Evolutionary conservation across 2,329 filamentous ascomycete genomes (phyloP), one percentile per base, ranked within the genome.

Genomic region (Paraconiothyrium sp.): DNA sequence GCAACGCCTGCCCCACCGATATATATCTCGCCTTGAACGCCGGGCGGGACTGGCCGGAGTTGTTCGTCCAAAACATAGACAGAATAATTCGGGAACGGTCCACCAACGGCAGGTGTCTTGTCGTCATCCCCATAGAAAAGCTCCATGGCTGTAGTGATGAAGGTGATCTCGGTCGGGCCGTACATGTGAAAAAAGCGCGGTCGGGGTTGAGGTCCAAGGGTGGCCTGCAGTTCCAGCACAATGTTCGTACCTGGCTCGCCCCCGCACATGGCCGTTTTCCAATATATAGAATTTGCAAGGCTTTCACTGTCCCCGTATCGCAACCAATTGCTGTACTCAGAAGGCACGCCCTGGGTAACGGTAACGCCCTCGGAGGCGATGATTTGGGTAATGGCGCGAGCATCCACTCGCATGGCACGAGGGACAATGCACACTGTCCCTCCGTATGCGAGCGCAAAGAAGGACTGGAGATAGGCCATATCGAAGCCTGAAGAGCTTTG

Each of bases 401-500:
- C 70, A 59, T 83, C 79, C 16, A 70, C 72, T 2, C 80, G 75
- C 1, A 56, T 54, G 0, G 60, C 49, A 4, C 64, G 52, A 0
- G 78, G 70, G 0, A 75, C 78, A 4, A 85, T 65, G 27, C 75
- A 65, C 0, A 84, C 56, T 1, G 62, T 72, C 1, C 77, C 81
- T 37, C 83, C 83, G 24, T 72, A 64, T 62, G 75, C 71, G 16
- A 84, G 68, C 0, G 80, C 79, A 5, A 69, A 70, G 52, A 82
- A 78, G 2, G 80, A 76, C 59, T 83, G 81, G 56, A 76, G 67
- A 2, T 82, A 67, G 16, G 75, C 78, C 16, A 77, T 71, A 63
- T 82, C 80, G 54, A 83, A 82, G 4, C 76, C 78, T 51, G 78
- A 77, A 0, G 78, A 67, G 0, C 76, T 73, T 59, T 81, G 81